Conservation (phyloP, 345 rosid genomes). For the Orychophragmus violaceus region DNA sequence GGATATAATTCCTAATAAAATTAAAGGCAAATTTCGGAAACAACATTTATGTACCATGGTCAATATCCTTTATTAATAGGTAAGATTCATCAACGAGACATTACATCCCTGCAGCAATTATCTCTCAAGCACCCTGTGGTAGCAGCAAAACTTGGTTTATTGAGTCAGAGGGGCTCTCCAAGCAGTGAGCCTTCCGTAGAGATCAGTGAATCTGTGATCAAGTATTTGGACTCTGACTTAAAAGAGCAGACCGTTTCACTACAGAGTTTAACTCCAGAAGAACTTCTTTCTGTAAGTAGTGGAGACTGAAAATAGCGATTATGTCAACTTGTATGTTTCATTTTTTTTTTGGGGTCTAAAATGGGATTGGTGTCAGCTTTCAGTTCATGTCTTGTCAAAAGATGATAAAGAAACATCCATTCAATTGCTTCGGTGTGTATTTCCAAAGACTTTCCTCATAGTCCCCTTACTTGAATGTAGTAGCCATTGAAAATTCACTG, state of each 20-base stretch:
- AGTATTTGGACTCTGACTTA: constrained; percentile 30
- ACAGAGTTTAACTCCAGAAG: constrained; percentile 47
- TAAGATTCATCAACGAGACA: too few relatives aligned
- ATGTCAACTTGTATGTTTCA: not conserved
- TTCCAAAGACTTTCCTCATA: not conserved
- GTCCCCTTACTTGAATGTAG: not conserved
- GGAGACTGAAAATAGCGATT: not conserved
- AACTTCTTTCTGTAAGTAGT: constrained; percentile 58
- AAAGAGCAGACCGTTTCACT: constrained; percentile 28
- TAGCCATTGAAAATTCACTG: constrained; percentile 19
- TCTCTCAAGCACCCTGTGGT: too few relatives aligned
- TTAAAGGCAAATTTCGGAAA: too few relatives aligned
- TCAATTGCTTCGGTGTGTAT: constrained; percentile 48
- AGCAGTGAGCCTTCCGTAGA: constrained; percentile 19
- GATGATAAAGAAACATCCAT: constrained; percentile 49
- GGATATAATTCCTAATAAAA: too few relatives aligned
- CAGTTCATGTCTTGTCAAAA: constrained; percentile 50
- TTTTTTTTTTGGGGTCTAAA: not conserved
- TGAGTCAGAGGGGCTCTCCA: too few relatives aligned
- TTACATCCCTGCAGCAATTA: too few relatives aligned
- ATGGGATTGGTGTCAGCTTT: constrained; percentile 51
- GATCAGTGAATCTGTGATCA: constrained; percentile 21
- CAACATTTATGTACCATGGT: too few relatives aligned
- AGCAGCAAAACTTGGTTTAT: too few relatives aligned
- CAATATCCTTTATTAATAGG: too few relatives aligned